A percentile compares a stretch with the other conserved stretches of the same genome.
Evolutionary conservation across 257 asterid species (phyloP).

Genomic region (Solanum appendiculatum): DNA sequence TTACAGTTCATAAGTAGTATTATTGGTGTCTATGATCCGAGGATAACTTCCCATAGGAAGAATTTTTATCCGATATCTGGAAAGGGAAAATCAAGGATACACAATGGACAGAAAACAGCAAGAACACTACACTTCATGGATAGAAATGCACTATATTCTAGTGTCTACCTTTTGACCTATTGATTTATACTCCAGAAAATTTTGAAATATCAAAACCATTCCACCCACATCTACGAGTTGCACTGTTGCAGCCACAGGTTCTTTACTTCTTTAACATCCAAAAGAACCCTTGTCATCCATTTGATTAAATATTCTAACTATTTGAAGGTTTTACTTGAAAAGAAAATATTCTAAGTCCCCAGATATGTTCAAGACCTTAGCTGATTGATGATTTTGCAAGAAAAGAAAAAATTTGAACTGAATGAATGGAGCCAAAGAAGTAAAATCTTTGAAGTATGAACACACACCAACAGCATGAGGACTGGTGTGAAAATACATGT

Average conservation of each 20-base stretch:
- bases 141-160: not conserved
- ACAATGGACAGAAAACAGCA: constrained; percentile 1
- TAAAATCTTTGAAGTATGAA: not conserved
- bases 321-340: not conserved
- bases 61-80: constrained; percentile 84
- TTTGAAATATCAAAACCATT: not conserved
- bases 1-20: constrained; percentile 90
- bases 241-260: not conserved
- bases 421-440: not conserved
- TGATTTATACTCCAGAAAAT: not conserved
- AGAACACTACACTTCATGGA: not conserved
- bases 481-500: not conserved
- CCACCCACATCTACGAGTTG: not conserved
- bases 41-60: constrained; percentile 99
- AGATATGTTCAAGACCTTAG: not conserved
- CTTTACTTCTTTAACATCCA: not conserved
- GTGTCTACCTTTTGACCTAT: not conserved
- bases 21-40: constrained; percentile 82
- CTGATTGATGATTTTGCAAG: not conserved
- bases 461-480: not conserved
- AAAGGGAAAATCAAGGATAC: not conserved
- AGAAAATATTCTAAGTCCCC: not conserved
- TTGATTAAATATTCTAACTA: not conserved
- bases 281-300: not conserved
- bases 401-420: not conserved